Base-by-base conservation (phyloP, 768 basidiomycete genomes). In the Sutorius australiensis region DNA sequence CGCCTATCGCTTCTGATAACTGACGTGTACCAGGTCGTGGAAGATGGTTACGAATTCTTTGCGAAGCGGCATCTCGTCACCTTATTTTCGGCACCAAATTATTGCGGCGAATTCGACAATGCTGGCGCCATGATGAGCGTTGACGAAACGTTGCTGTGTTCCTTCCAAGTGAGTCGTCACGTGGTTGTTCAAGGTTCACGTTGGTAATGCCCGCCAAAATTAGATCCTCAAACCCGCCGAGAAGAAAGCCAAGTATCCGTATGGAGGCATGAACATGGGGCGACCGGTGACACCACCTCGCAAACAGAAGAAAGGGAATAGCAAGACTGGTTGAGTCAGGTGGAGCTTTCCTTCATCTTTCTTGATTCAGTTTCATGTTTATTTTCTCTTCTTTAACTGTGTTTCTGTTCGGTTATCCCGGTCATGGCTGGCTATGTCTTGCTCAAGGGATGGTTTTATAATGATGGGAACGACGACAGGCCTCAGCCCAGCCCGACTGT, bases 81-180 rank as follows among this genome's bases (percentile, higher is more conserved):
- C 39, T 71, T 98, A 41, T 98, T 98, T 77, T 95, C 93, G 21
- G 95, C 95, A 47, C 95, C 95, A 54, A 92, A 92, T 76, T 92
- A 92, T 65, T 92, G 89, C 62, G 89, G 92, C 58, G 90, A 98
- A 76, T 99, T 99, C 65, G 95, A 99, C 72, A 99, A 99, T 71
- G 95, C 95, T 5, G 95, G 95, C 34, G 95, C 95, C 32, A 99
- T 99, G 95, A 99, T 98, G 95, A 94, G 91, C 65, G 95, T 99
- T 39, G 95, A 98, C 64, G 95, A 98, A 74, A 97, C 95, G 9
- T 72, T 98, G 59, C 71, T 98, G 59, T 98, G 95, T 75, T 98
- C 95, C 8, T 98, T 98, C 92, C 95, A 98, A 75, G 93, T 95
- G 58, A 54, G 78, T 59, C 24, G 11, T 59, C 56, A 65, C 59